Evolutionary conservation across 2,329 filamentous ascomycete genomes (phyloP), one percentile per base, ranked within the genome.

Genomic region (Paecilomyces niveus): DNA sequence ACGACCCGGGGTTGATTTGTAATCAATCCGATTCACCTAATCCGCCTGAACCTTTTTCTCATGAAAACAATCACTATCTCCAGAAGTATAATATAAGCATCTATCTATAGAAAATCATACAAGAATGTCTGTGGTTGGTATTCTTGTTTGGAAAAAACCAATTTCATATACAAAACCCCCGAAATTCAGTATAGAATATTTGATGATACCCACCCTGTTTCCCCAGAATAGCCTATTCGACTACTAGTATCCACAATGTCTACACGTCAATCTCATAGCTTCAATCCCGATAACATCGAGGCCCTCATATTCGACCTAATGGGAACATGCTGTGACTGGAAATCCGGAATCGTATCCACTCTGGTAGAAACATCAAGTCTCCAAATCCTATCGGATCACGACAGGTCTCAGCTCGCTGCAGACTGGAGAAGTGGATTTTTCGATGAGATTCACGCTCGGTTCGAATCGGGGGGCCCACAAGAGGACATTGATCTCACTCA

Each of bases 341-440:
- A 21, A 45, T 45, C n/a, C n/a, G 39, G 39, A n/a, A 45, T 45
- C 39, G 15, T 45, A 18, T 45, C 39, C 39, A 45, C 39, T 45
- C 15, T 45, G 9, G 39, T n/a, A 7, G 15, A 18, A 18, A 45
- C 39, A 1, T 6, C 39, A 6, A 45, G 39, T 18, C 39, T 45
- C 1, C 39, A 45, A 10, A 9, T n/a, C n/a, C 39, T 45, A 18
- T 18, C 39, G 18, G 39, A 45, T 45, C n/a, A n/a, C 9, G 39
- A 45, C n/a, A n/a, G 39, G 39, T 45, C 39, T 45, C 39, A 9
- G 1, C 63, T 84, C 50, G 80, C 81, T 0, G 71, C 82, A 0
- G 72, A 78, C 62, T 83, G 82, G 82, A 78, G 81, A 33, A 72
- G 74, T 26, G 71, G 64, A 22, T 84, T 79, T 68, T 84, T 84